Percentiles rank a stretch among this genome's conserved stretches.
Evolutionary conservation across 352 stramenopile species (phyloP).

Genomic region (Phytophthora uliginosa): DNA sequence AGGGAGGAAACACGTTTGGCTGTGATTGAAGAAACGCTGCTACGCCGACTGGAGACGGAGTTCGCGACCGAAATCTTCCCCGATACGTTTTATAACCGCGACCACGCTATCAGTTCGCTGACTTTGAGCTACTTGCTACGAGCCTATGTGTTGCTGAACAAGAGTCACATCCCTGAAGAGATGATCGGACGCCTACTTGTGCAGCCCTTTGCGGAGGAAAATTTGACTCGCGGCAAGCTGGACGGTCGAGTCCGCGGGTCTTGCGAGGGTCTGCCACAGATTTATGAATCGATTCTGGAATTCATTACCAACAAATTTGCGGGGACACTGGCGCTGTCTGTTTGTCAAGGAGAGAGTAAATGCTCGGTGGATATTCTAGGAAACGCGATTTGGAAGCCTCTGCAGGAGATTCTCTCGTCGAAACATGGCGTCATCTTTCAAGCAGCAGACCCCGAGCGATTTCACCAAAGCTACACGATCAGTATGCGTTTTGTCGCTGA

Average conservation of each 20-base stretch:
- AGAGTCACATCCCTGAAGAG: slow-evolving; percentile 82
- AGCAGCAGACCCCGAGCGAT: slow-evolving; percentile 76
- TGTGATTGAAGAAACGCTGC: slow-evolving; percentile 76
- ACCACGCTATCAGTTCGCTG: slow-evolving; percentile 72
- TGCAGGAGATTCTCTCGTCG: slow-evolving; percentile 68
- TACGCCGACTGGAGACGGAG: slow-evolving; percentile 84
- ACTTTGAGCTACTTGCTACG: slow-evolving; percentile 80
- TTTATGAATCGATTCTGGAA: slow-evolving; percentile 80
- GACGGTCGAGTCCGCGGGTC: slow-evolving; percentile 79
- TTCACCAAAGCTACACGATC: slow-evolving; percentile 86
- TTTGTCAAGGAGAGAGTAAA: slow-evolving; percentile 78
- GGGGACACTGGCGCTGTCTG: slow-evolving; percentile 59
- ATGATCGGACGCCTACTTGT: slow-evolving; percentile 86
- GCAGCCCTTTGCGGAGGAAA: slow-evolving; percentile 82
- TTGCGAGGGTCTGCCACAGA: slow-evolving; percentile 75
- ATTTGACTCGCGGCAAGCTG: slow-evolving; percentile 79
- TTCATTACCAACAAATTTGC: slow-evolving; percentile 83
- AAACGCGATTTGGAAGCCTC: slow-evolving; percentile 86
- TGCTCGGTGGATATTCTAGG: slow-evolving; percentile 83
- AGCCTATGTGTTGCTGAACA: slow-evolving; percentile 82
- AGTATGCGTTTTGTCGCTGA: slow-evolving; percentile 77
- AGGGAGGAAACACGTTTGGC: slow-evolving; percentile 77
- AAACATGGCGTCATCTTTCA: slow-evolving; percentile 90
- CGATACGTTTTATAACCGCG: slow-evolving; percentile 89
- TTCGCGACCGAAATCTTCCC: slow-evolving; percentile 90